These are phyloP conservation scores for Trichoderma koningiopsis DNA, from an alignment of 2,329 filamentous ascomycete species.

Conservation along the genomic window DNA sequence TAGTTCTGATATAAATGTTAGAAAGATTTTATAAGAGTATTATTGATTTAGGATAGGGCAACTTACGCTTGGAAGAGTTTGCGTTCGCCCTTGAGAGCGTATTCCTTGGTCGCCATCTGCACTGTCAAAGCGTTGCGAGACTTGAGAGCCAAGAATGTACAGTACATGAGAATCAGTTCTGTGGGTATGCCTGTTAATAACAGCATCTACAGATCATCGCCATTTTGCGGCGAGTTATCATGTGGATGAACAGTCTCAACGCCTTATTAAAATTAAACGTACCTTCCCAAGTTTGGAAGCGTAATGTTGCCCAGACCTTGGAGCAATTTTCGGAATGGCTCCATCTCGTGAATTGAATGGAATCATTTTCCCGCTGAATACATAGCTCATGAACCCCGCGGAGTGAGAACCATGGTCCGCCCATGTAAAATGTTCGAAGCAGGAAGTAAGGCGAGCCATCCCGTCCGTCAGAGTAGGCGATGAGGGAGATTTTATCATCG, in stretches of 20 bases:
- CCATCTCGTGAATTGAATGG: conserved; percentile 56
- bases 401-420: conserved; percentile 50
- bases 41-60: not conserved
- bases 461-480: conserved; percentile 51
- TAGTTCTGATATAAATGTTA: conserved; percentile 46
- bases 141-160: conserved; percentile 60
- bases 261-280: conserved; percentile 26
- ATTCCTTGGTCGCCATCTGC: conserved; percentile 50
- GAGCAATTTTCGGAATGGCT: conserved; percentile 45
- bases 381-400: conserved; percentile 58
- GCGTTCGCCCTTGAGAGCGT: conserved; percentile 50
- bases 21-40: not conserved
- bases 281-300: conserved; percentile 65
- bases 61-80: conserved; percentile 60
- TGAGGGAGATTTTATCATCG: conserved; percentile 56
- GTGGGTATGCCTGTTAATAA: not conserved
- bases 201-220: not conserved
- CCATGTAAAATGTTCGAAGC: conserved; percentile 47
- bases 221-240: not conserved
- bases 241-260: too few relatives aligned
- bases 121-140: conserved; percentile 50
- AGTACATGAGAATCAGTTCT: conserved; percentile 64
- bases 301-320: conserved; percentile 58
- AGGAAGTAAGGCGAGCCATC: conserved; percentile 51
- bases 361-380: conserved; percentile 51